Evolutionary conservation across 1,284 basidiomycete species (phyloP).

Genomic region (Cutaneotrichosporon sp.): DNA sequence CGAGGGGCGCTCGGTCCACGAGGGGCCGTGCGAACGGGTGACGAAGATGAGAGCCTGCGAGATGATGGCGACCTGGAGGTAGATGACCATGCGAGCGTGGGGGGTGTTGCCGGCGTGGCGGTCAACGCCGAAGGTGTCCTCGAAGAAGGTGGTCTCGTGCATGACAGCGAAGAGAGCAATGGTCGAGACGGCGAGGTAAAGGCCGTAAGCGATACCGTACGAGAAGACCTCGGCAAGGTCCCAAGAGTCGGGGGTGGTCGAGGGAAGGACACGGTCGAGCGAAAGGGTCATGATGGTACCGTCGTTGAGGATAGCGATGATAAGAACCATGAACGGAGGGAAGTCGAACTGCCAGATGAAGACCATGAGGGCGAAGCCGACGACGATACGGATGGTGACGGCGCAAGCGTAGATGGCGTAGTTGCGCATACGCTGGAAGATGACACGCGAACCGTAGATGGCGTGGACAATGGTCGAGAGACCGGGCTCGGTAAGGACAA

Average conservation of each 20-base stretch:
- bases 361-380: conserved; percentile 92
- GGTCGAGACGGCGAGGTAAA: conserved; percentile 88
- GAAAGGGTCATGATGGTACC: conserved; percentile 99
- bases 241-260: conserved; percentile 90
- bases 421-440: conserved; percentile 98
- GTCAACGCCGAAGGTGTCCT: conserved; percentile 75
- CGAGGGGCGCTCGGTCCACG: conserved; percentile 97
- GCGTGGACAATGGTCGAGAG: conserved; percentile 95
- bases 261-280: conserved; percentile 93
- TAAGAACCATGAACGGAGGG: conserved; percentile 99
- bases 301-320: conserved; percentile 95
- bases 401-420: conserved; percentile 94
- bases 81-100: conserved; percentile 66
- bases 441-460: conserved; percentile 90
- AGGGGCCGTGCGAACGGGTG: conserved; percentile 93
- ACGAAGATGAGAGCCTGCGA: conserved; percentile 97
- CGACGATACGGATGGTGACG: conserved; percentile 97
- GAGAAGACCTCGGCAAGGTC: conserved; percentile 95
- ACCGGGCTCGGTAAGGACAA: conserved; percentile 92
- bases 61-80: conserved; percentile 89
- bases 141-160: conserved; percentile 87
- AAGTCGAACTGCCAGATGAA: conserved; percentile 97
- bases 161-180: conserved; percentile 81
- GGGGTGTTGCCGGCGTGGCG: conserved; percentile 55
- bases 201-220: conserved; percentile 90